Conservation (phyloP, 768 basidiomycete species). For the Lentinula aciculospora region DNA sequence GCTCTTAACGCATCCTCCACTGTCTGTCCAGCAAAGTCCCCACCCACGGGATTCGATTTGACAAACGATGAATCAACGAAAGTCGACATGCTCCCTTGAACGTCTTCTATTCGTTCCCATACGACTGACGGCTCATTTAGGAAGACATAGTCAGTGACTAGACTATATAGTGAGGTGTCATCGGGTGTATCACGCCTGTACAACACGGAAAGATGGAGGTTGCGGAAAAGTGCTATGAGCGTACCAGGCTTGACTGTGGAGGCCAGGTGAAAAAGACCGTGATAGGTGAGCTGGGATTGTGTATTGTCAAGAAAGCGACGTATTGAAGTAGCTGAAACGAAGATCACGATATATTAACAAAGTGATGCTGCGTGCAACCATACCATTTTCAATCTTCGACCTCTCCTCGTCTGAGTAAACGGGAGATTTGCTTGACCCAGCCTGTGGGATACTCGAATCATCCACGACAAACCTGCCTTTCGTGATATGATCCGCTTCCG, state of each 20-base stretch:
- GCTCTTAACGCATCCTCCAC: constrained; percentile 54
- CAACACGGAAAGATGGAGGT: constrained; percentile 84
- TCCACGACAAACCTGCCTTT: constrained; percentile 52
- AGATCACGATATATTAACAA: neutral
- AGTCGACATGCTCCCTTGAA: constrained; percentile 71
- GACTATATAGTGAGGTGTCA: constrained; percentile 59
- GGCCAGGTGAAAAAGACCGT: constrained; percentile 79
- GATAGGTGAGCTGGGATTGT: constrained; percentile 81
- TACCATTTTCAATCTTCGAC: constrained; percentile 68
- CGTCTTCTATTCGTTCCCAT: constrained; percentile 88
- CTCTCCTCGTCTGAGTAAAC: constrained; percentile 38
- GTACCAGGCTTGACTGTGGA: constrained; percentile 47
- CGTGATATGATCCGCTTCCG: constrained; percentile 73
- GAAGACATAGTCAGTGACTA: constrained; percentile 85
- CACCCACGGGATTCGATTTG: constrained; percentile 62
- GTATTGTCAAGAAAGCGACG: constrained; percentile 65
- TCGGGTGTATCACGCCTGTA: constrained; percentile 48
- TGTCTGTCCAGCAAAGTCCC: constrained; percentile 74
- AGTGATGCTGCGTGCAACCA: constrained; percentile 14
- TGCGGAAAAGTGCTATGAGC: constrained; percentile 86
- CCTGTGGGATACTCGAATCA: constrained; percentile 18
- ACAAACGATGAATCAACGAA: constrained; percentile 76
- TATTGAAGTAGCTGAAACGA: constrained; percentile 54
- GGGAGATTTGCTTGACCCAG: constrained; percentile 19
- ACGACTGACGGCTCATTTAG: constrained; percentile 71